Percentiles rank a stretch among this genome's conserved stretches.
phyloP scores from a whole-genome alignment of 805 yeast genomes.

The Alloascoidea hylecoeti region DNA sequence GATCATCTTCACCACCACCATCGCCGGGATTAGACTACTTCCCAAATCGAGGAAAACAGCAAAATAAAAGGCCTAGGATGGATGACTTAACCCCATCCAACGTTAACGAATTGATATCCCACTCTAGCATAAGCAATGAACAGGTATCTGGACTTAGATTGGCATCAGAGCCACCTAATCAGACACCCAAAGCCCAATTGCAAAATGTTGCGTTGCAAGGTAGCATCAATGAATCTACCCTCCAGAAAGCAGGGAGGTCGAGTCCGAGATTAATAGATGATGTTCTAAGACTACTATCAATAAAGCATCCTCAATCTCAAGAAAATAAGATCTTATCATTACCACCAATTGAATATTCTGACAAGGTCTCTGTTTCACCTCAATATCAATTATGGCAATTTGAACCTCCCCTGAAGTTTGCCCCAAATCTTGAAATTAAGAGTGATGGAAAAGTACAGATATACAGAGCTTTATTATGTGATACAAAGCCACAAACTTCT shows the following conservation, averaged over 20 bases:
- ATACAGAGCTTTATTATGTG: neutral
- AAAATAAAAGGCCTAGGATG: neutral
- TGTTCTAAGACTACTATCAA: constrained; percentile 1
- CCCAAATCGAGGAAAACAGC: too few species aligned
- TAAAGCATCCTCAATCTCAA: neutral
- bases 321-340: neutral
- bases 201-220: neutral
- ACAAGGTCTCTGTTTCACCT: neutral
- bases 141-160: too few species aligned
- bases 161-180: neutral
- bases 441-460: neutral
- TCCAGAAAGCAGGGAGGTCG: neutral
- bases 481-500: neutral
- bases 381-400: neutral
- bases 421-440: neutral
- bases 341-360: neutral
- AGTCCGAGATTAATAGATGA: neutral
- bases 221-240: neutral
- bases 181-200: neutral
- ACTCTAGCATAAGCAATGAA: too few species aligned
- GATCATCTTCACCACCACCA: too few species aligned
- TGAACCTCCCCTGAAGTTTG: neutral
- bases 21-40: too few species aligned
- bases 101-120: too few species aligned
- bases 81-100: too few species aligned